phyloP scores from a whole-genome alignment of 768 basidiomycete genomes.

The Boletellus ananiceps region DNA sequence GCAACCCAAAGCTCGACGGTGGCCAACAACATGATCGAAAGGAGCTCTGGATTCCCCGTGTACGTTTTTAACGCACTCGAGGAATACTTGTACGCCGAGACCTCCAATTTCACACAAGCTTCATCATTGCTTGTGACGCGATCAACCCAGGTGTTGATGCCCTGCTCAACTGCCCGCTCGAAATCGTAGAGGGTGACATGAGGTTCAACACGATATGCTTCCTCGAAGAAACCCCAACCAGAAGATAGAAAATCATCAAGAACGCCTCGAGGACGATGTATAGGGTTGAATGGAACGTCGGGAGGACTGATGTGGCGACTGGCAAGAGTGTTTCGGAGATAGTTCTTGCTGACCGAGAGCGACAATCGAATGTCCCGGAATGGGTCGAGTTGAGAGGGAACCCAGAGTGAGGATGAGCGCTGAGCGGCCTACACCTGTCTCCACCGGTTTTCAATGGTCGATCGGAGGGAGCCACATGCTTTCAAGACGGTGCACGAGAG shows the following conservation, averaged over 20 bases:
- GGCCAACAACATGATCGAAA: slow-evolving; percentile 40
- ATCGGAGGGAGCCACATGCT: slow-evolving; percentile 22
- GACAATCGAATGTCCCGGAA: slow-evolving; percentile 31
- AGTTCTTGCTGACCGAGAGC: slow-evolving; percentile 25
- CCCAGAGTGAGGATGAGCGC: slow-evolving; percentile 26
- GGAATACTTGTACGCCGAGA: slow-evolving; percentile 26
- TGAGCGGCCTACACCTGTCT: slow-evolving; percentile 23
- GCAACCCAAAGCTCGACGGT: slow-evolving; percentile 46
- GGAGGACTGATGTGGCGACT: slow-evolving; percentile 4
- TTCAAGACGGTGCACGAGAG: slow-evolving; percentile 36
- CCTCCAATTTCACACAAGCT: slow-evolving; percentile 26
- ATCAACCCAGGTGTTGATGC: slow-evolving; percentile 33
- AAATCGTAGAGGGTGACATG: slow-evolving; percentile 34
- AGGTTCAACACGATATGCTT: slow-evolving; percentile 6
- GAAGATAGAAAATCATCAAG: slow-evolving; percentile 16
- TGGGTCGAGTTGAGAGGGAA: slow-evolving; percentile 26
- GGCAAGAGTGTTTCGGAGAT: slow-evolving; percentile 23
- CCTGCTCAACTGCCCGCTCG: slow-evolving; percentile 30
- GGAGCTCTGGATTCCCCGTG: slow-evolving; percentile 33
- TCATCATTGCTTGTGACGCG: slow-evolving; percentile 14
- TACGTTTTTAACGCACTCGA: slow-evolving; percentile 26
- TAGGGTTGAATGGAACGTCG: neutral
- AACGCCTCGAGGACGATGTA: slow-evolving; percentile 6
- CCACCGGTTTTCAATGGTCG: slow-evolving; percentile 34
- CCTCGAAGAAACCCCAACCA: slow-evolving; percentile 12